Base-by-base conservation (phyloP, 2,329 filamentous ascomycete species). In the Trichocomaceae sp. region DNA sequence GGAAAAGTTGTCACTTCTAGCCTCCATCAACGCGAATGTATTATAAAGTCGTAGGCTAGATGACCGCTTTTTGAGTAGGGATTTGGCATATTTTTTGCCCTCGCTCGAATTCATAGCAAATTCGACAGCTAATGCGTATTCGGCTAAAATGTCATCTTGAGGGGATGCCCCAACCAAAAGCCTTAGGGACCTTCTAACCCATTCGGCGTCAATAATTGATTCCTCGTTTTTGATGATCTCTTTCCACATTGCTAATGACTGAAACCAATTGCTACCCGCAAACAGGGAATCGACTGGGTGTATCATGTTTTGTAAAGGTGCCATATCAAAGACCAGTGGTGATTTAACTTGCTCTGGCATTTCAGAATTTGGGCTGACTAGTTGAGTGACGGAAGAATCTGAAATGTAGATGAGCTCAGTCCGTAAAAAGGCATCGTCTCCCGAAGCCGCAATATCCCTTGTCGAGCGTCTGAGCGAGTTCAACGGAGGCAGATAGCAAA, bases 11-110 rank as follows among this genome's bases (percentile, higher is more conserved):
- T 78, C 81, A 29, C 78, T 79, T 1, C 75, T 74, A 60, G 72
- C 77, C 68, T 95, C 88, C 3, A 90, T 82, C 13, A 89, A 71
- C 0, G 86, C 88, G 64, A 92, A 95, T 0, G 84, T 83, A 61
- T 90, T 87, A 70, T 95, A 96, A 0, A 96, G 74, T 13, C 77
- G 74, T 2, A 88, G 67, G 61, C 83, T 86, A 1, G 81, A 76
- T 0, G 84, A 76, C 54, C 82, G 80, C 47, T 77, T 78, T 64
- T 87, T 92, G n/a, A 96, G 70, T 0, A 95, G 73, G 6, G 72
- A 71, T 63, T 89, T 95, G 0, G 89, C 88, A 6, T 79, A 75
- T 65, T 89, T 95, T 60, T 82, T 85, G 23, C 83, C 81, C 1
- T 72, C 75, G 1, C 69, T 64, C 0, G 79, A 74, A 44, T 84